Evolutionary conservation across 2,329 filamentous ascomycete species (phyloP).

Genomic region (Arthroderma uncinatum): DNA sequence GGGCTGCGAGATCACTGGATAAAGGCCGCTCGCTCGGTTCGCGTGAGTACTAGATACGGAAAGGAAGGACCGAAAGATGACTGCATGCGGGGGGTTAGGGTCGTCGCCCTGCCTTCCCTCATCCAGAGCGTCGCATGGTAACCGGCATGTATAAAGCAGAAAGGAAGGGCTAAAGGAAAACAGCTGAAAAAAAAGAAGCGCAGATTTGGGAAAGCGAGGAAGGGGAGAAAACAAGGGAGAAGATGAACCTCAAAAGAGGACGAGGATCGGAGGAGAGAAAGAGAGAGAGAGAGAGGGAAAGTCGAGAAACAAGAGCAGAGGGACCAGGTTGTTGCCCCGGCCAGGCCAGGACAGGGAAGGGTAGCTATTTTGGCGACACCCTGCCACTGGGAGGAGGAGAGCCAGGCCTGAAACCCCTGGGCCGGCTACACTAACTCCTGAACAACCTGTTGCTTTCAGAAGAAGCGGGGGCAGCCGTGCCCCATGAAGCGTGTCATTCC

Average conservation of each 20-base stretch:
- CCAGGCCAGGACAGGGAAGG: not conserved
- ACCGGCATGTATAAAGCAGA: not conserved
- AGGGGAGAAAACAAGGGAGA: not conserved
- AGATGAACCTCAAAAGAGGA: not conserved
- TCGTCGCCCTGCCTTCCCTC: not conserved
- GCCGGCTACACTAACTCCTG: conserved; percentile 2
- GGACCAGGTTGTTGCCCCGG: conserved; percentile 7
- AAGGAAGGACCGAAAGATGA: not conserved
- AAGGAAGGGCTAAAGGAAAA: not conserved
- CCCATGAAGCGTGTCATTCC: conserved; percentile 5
- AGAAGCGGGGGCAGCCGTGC: conserved; percentile 4
- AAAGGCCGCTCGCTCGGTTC: not conserved
- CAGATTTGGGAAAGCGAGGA: not conserved
- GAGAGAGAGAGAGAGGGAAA: conserved; percentile 3
- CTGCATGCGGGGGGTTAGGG: not conserved
- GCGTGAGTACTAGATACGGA: not conserved
- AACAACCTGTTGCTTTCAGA: conserved; percentile 3
- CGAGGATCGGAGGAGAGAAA: not conserved
- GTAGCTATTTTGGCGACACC: conserved; percentile 1
- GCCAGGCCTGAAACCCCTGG: not conserved
- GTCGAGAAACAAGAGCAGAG: conserved; percentile 2
- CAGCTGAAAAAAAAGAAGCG: not conserved
- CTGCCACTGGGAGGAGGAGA: not conserved
- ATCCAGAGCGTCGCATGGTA: not conserved
- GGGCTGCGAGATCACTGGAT: not conserved